Evolutionary conservation across 176 grass and related monocot genomes (phyloP), one percentile per base, ranked within the genome.

Genomic region (Hyparrhenia diplandra): DNA sequence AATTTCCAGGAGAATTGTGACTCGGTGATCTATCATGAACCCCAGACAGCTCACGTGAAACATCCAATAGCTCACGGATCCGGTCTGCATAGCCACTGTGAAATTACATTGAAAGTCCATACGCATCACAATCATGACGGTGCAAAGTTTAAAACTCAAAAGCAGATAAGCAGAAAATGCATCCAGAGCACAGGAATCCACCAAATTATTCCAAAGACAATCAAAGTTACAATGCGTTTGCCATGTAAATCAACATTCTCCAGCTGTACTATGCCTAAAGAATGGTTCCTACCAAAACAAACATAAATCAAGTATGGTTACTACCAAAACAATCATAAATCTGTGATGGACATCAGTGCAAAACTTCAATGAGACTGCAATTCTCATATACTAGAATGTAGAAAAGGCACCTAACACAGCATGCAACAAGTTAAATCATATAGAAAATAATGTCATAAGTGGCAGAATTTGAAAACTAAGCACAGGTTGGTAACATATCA

Each of bases 31-130:
- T 88, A 71, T 95, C 92, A 51, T 78, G 71, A 51, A 75, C 76
- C 59, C 86, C 70, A 73, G 92, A 91, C 47, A 99, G 73, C 47
- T 99, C 90, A 39, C 87, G 87, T 85, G 87, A 86, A 78, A 99
- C 96, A 86, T 83, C 90, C 84, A 99, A 81, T 76, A 99, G 73
- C 80, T 99, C 92, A 88, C 64, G 85, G 86, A 99, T 99, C 73
- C 96, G 90, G 68, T 95, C 92, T 62, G 96, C 92, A 75, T 99
- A 99, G 74, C 96, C 96, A 93, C 96, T 99, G 92, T 89, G 75
- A 86, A 76, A 69, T 57, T 85, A 88, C 46, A 88, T 69, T 68
- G 72, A 63, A 91, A 74, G 28, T 55, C 45, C 65, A 85, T 77
- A 81, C 21, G 11, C 43, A 58, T 76, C 69, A 86, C 25, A 86